These are phyloP conservation scores for Phytophthora meadii DNA, from an alignment of 352 stramenopile genomes.

Conservation along the genomic window DNA sequence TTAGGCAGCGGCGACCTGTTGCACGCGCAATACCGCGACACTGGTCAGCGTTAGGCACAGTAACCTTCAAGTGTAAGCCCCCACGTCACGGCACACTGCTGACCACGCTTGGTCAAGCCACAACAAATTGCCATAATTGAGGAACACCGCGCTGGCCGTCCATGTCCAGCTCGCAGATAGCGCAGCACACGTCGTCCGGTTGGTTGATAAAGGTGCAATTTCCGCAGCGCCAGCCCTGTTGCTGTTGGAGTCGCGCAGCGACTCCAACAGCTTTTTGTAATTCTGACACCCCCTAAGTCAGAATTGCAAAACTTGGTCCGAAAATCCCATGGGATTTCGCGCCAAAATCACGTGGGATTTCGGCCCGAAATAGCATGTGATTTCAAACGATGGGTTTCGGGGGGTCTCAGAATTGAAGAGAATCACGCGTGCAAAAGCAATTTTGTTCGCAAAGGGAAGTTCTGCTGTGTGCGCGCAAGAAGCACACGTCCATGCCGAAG, in stretches of 20 bases:
- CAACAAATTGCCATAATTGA: constrained; percentile 6
- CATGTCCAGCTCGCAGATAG: constrained; percentile 86
- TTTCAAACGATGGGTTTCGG: no score
- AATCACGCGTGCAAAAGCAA: no score
- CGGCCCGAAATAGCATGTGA: no score
- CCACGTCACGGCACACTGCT: constrained; percentile 16
- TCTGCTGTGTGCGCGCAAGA: no score
- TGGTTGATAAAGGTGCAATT: constrained; percentile 92
- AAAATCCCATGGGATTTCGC: no score
- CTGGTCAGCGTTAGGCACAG: constrained; percentile 15
- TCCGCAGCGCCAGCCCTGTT: constrained; percentile 73
- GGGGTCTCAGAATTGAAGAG: no score
- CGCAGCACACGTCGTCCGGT: constrained; percentile 68
- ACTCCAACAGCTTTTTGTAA: no score
- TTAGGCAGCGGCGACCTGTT: constrained; percentile 20
- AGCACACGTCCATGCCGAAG: no score
- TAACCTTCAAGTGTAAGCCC: constrained; percentile 9
- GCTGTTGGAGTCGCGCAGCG: constrained; percentile 48
- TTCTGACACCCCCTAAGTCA: no score
- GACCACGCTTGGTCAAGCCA: constrained; percentile 6
- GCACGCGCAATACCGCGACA: constrained; percentile 25
- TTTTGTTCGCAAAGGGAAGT: no score
- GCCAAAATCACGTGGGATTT: no score
- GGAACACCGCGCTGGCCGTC: constrained; percentile 80
- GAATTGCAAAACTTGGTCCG: no score